Evolutionary conservation across 768 basidiomycete species (phyloP), one percentile per base, ranked within the genome.

Genomic region (Jaapia argillacea): DNA sequence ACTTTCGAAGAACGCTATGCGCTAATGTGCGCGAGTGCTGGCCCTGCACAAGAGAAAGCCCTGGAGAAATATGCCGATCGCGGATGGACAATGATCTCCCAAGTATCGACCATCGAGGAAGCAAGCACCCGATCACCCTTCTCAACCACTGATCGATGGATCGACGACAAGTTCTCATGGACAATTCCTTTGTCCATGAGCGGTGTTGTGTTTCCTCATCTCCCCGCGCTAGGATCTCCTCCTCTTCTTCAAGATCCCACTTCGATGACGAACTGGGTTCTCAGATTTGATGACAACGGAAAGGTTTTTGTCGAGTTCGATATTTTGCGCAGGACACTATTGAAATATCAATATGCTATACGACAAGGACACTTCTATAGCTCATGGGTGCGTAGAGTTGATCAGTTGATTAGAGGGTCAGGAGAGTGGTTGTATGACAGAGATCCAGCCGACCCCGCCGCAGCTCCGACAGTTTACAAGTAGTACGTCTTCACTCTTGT

Each of bases 1-100:
- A 74, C 71, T 0, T 67, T 70, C 36, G 58, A 65, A 14, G 43
- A 61, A 10, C 50, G 61, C 10, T 43, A 50, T 3, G 41, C 63
- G 0, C 53, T 72, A 4, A 24, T 50, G 31, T 49, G 51, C 20
- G 40, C 38, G 1, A 27, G n/a, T 24, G 25, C 35, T 24, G 41
- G 25, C 13, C 7, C 10, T 2, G 39, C 51, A 18, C 14, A 42
- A 16, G 38, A 25, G 12, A 45, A 42, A 4, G 54, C 52, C 3
- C 31, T 60, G 5, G 36, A 44, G 5, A 72, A 72, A 43, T 72
- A 71, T 47, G 23, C 43, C 4, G 13, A 26, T 1, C 60, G 69
- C 1, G 70, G 69, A 0, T 74, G 66, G 66, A 45, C 45, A 4
- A 46, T 64, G 10, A 46, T 51, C 31, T 45, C 54, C 12, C 5